Conservation (phyloP, 148 eudicot genomes). For the Chenopodium album region DNA sequence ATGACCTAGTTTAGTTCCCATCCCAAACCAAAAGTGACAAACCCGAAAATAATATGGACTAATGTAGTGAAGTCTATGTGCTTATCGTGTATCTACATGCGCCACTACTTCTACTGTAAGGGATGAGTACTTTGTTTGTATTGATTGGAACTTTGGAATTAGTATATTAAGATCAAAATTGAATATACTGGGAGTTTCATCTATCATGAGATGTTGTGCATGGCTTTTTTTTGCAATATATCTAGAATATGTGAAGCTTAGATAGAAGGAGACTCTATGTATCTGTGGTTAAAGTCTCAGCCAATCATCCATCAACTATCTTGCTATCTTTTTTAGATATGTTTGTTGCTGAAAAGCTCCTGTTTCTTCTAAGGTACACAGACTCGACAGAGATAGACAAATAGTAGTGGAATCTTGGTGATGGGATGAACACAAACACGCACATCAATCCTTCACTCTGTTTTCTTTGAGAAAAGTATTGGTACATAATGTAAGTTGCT, state of each 20-base stretch:
- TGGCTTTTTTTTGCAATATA: background rate
- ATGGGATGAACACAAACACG: slow-evolving; percentile 93
- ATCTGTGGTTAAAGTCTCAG: too few relatives aligned
- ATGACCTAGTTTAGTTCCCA: too few relatives aligned
- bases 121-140: too few relatives aligned
- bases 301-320: background rate
- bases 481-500: slow-evolving; percentile 59
- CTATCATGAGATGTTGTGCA: slow-evolving; percentile 1
- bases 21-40: too few relatives aligned
- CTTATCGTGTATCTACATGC: too few relatives aligned
- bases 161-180: too few relatives aligned
- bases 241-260: background rate
- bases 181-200: background rate
- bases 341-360: slow-evolving; percentile 7
- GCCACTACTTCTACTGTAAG: too few relatives aligned
- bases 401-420: slow-evolving; percentile 89
- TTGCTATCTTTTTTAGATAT: background rate
- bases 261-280: background rate
- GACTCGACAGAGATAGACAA: slow-evolving; percentile 72
- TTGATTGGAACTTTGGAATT: too few relatives aligned
- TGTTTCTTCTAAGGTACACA: slow-evolving; percentile 69
- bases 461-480: slow-evolving; percentile 88
- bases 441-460: slow-evolving; percentile 72
- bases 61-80: too few relatives aligned
- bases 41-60: too few relatives aligned